Evolutionary conservation across 83 land plant genomes (phyloP), one percentile per base, ranked within the genome.

Genomic region (Isoetes engelmannii): DNA sequence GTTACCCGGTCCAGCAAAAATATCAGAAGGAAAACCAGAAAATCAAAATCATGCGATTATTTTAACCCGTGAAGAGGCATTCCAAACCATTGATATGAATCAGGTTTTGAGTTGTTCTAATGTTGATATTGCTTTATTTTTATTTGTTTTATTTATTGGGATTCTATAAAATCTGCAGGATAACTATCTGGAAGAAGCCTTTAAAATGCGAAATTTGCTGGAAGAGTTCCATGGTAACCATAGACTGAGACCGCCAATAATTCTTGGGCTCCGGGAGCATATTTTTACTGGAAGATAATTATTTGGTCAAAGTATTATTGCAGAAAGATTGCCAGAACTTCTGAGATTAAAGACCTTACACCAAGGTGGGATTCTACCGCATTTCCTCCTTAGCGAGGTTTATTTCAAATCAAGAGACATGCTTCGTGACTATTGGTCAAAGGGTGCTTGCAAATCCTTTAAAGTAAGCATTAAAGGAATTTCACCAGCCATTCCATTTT

Each of bases 251-350:
- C 43, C 64, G 9, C 89, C 92, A 9, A 77, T 92, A 50, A 90
- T 90, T 48, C 85, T 90, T 56, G 92, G 96, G 17, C 68, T 90
- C 18, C 71, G 96, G 44, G 92, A 90, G 74, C 92, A 90, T 74
- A 90, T 90, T 67, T 90, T 90, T 75, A 90, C 96, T 69, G 96
- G 96, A 65, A 90, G 96, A 92, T 90, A 59, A 12, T 59, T 59
- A 0, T 59, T 59, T 12, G 18, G 62, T 59, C 12, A 12, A 8
- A 12, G 18, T 18, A 59, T 15, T 51, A 51, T 51, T 12, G 17
- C 17, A 51, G 55, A 51, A 51, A 12, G 13, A 51, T 51, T 51
- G 55, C 13, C n/a, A n/a, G n/a, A n/a, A n/a, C n/a, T n/a, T n/a
- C n/a, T n/a, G n/a, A 12, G 55, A 17, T 51, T 15, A 51, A 12